These are phyloP conservation scores for Hypoxylon sp. DNA, from an alignment of 2,329 filamentous ascomycete species.

Conservation along the genomic window DNA sequence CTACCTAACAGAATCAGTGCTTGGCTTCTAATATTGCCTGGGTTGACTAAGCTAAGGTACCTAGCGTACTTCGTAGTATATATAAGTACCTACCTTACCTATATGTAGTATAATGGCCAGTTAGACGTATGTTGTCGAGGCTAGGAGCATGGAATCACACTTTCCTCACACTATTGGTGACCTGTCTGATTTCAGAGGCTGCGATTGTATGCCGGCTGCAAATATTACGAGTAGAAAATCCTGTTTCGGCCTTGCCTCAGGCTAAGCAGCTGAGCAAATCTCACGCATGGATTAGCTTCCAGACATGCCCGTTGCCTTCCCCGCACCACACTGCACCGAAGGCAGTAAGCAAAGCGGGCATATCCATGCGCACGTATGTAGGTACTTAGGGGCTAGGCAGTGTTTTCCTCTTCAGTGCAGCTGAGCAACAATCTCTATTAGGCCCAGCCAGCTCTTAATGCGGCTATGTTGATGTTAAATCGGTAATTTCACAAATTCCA, in stretches of 20 bases:
- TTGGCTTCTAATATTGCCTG: constrained; percentile 10
- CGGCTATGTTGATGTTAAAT: constrained; percentile 9
- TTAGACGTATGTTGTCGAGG: constrained; percentile 21
- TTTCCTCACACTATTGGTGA: constrained; percentile 26
- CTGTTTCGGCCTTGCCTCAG: constrained; percentile 33
- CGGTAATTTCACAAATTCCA: constrained; percentile 14
- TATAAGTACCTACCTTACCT: not conserved
- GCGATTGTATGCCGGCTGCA: constrained; percentile 24
- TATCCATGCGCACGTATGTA: constrained; percentile 20
- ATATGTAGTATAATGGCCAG: constrained; percentile 17
- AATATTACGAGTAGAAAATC: constrained; percentile 31
- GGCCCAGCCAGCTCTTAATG: constrained; percentile 6
- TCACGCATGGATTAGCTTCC: constrained; percentile 27
- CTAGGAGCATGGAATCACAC: constrained; percentile 6
- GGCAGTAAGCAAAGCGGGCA: constrained; percentile 23
- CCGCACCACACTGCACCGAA: constrained; percentile 28
- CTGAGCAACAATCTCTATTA: constrained; percentile 9
- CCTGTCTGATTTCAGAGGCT: constrained; percentile 22
- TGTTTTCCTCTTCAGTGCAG: not conserved
- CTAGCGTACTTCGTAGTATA: constrained; percentile 5
- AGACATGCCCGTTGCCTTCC: constrained; percentile 31
- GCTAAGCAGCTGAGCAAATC: constrained; percentile 40
- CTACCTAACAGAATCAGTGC: constrained; percentile 6
- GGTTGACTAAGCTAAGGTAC: constrained; percentile 12
- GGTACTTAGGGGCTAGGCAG: not conserved